Base-by-base conservation (phyloP, 1,284 basidiomycete genomes). In the Filobasidium uniguttulatum region DNA sequence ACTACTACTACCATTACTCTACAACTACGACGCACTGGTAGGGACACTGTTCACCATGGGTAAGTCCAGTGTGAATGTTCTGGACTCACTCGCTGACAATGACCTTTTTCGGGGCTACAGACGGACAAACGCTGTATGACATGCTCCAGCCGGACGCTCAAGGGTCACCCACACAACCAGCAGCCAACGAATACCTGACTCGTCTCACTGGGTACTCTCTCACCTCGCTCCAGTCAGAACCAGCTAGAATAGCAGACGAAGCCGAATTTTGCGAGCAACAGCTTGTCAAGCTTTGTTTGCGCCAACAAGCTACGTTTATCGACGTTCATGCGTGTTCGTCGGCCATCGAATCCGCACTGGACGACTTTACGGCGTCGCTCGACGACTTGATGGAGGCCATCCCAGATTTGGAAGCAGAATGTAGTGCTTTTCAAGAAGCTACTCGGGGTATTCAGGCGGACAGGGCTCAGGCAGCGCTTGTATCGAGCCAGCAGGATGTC, bases 401-500 rank as follows among this genome's bases (percentile, higher is more conserved):
- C 3, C 86, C 86, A 0, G 73, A 75, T 3, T 73, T 90, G 25
- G 83, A 87, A 59, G 71, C 76, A 22, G 76, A 78, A 51, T 79
- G 84, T 50, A 72, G 75, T 5, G 71, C 73, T 15, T 90, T 88
- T 72, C 70, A 75, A 14, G 69, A 71, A 36, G 71, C 75, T 50
- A 81, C 77, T 20, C 70, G 71, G 38, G 68, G 73, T 29, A 73
- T 83, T 31, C 76, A 81, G 56, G 65, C 74, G 41, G 79, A 82
- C 44, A 76, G 89, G 20, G 74, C 77, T 48, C 81, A 81, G 57
- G 83, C 86, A 0, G 75, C 79, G 17, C 74, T 84, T 46, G 84
- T 94, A 10, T 77, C 87, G 53, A 86, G 91, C 58, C 83, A 91
- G 59, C 83, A 88, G 63, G 86, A 90, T 63, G 88, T 88, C 65